Base-by-base conservation (phyloP, 176 grass and related monocot species). In the Cenchrus fungigraminus region DNA sequence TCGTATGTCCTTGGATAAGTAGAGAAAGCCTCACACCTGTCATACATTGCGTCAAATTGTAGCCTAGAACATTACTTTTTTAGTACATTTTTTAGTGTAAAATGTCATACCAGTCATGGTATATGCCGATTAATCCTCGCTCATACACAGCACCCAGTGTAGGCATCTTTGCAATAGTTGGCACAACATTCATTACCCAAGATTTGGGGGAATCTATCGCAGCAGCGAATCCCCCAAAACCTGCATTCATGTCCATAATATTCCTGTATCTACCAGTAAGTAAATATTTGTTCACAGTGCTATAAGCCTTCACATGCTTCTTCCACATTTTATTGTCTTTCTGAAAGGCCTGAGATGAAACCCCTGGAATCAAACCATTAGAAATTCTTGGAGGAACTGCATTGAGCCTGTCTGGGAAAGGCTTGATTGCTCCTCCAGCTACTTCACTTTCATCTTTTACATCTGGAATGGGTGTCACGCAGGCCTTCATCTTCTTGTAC, bases 171-270 rank as follows among this genome's bases (percentile, higher is more conserved):
- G 83, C 80, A 65, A 90, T 85, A 37, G 94, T 92, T 10, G 94
- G 92, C 59, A 97, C 92, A 9, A 89, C 92, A 88, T 97, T 97
- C 94, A 97, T 97, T 62, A 97, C 94, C 94, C 94, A 97, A 20
- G 84, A 91, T 88, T 93, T 90, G 1, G 79, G 85, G 46, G 94
- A 94, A 59, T 94, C 92, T 0, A 94, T 97, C 12, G 87, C 87
- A 0, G 94, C 94, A 50, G 94, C 94, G 11, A 97, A 97, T 1
- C 92, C 88, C 5, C 94, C 94, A 2, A 90, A 78, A n/a, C 85
- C 87, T n/a, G 94, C 90, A 82, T 94, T 97, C 94, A 97, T 97
- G 79, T 97, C 94, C 92, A 97, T 92, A 76, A 97, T 88, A 78
- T 97, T 97, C 73, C 94, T 91, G 88, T 96, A 96, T 57, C 94